These are phyloP conservation scores for Kalmanozyma brasiliensis DNA, from an alignment of 1,284 basidiomycete species.

Conservation along the genomic window DNA sequence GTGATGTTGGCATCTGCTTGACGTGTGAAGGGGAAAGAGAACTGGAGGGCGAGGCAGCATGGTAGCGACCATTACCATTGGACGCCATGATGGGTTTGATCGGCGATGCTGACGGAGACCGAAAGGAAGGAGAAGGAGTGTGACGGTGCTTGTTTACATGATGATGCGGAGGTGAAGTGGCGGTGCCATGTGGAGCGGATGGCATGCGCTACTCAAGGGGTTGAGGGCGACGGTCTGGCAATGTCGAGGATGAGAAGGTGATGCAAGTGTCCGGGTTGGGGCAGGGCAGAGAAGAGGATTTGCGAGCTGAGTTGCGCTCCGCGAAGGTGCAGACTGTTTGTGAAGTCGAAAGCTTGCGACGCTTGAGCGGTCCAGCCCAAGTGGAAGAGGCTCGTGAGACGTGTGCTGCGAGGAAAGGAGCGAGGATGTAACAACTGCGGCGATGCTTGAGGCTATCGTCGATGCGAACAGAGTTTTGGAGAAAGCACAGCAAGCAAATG, in stretches of 20 bases:
- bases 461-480: slow-evolving; percentile 10
- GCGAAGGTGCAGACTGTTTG: neutral
- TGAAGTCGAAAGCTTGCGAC: no score
- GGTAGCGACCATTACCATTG: slow-evolving; percentile 20
- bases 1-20: slow-evolving; percentile 23
- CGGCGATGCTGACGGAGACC: slow-evolving; percentile 1
- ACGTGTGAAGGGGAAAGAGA: slow-evolving; percentile 8
- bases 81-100: slow-evolving; percentile 19
- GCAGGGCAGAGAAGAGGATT: neutral
- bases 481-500: slow-evolving; percentile 36
- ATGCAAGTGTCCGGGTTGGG: no score
- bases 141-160: slow-evolving; percentile 34
- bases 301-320: neutral
- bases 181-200: slow-evolving; percentile 32
- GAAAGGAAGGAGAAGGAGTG: slow-evolving; percentile 2
- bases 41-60: slow-evolving; percentile 6
- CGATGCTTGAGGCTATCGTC: neutral
- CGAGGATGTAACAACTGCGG: neutral
- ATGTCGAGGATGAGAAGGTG: no score
- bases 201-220: slow-evolving; percentile 23
- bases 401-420: no score
- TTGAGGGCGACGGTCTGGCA: neutral
- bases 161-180: slow-evolving; percentile 10
- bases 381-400: no score
- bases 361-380: no score